Evolutionary conservation across 257 asterid genomes (phyloP), one percentile per base, ranked within the genome.

Genomic region (Coffea canephora): DNA sequence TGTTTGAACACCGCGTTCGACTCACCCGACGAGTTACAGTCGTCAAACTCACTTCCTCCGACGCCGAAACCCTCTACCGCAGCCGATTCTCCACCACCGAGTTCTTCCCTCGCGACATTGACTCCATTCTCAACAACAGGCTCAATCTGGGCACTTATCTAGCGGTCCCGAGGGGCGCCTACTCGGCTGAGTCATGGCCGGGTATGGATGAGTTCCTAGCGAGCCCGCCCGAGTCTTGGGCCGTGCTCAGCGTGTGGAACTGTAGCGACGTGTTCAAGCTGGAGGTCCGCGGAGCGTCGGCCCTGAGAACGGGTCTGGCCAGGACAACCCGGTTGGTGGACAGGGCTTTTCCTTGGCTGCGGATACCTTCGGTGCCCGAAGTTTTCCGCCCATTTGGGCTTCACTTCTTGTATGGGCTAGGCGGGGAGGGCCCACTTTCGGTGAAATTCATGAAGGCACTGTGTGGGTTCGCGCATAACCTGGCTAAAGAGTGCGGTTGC

Each of bases 21-120:
- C 48, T 83, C 70, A 61, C 74, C 31, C 48, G 39, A 19, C 85
- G 88, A 8, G 86, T 88, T 76, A 31, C 88, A 25, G 82, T 92
- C 49, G 27, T 94, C 79, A 78, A 77, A 55, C 97, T 94, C 87
- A 25, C 46, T 69, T 70, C 89, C 41, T 23, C 80, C 77, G 97
- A 92, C 71, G 93, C 97, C 10, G 97, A 91, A 75, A 48, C 71
- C 13, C 87, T 91, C 61, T 94, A 94, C 89, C 93, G 97, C 68
- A 81, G 84, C 71, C 87, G 86, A 1, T 90, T 88, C 87, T 82
- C 97, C 85, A 79, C 92, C 73, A 87, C 88, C 27, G 98, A 94
- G 86, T 94, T 94, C 79, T 94, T 94, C 86, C 98, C 98, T 0
- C 84, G 91, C 8, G 98, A 94, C 90, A 91, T 94, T 39, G 97